phyloP scores from a whole-genome alignment of 192 early-diverging fungal species.

The Entomortierella chlamydospora region DNA sequence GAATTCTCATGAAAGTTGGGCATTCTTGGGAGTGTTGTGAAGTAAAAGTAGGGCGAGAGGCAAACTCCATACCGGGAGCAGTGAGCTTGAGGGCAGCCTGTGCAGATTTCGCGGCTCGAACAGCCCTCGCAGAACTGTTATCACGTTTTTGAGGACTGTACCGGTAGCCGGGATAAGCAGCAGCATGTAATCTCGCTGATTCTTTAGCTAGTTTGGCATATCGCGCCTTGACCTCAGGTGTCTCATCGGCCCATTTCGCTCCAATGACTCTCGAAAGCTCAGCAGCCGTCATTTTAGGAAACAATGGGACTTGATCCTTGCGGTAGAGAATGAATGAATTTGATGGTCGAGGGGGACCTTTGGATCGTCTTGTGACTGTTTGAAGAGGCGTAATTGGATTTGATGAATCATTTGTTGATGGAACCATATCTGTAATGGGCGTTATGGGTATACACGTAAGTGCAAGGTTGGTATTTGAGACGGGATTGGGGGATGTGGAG shows the following conservation, averaged over 20 bases:
- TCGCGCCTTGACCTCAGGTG: slow-evolving; percentile 25
- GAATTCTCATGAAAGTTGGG: too few relatives aligned
- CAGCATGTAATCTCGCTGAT: slow-evolving; percentile 20
- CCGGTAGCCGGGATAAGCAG: slow-evolving; percentile 51
- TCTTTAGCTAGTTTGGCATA: slow-evolving; percentile 35
- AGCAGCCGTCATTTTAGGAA: slow-evolving; percentile 39
- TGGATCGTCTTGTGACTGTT: neutral
- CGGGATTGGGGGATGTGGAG: too few relatives aligned
- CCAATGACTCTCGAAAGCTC: slow-evolving; percentile 43
- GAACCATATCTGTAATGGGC: too few relatives aligned
- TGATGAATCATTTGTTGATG: neutral
- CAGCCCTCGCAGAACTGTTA: slow-evolving; percentile 13
- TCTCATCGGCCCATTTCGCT: slow-evolving; percentile 27
- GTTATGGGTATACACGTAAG: too few relatives aligned
- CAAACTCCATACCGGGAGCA: too few relatives aligned
- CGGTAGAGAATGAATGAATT: slow-evolving; percentile 58
- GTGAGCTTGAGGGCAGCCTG: neutral
- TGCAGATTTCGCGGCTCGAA: slow-evolving; percentile 5
- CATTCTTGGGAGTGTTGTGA: too few relatives aligned
- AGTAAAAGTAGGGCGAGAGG: too few relatives aligned
- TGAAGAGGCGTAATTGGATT: too few relatives aligned
- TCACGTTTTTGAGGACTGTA: slow-evolving; percentile 44
- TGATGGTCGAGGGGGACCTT: slow-evolving; percentile 50
- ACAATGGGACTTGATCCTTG: slow-evolving; percentile 14
- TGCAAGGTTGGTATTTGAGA: too few relatives aligned